Evolutionary conservation across 257 asterid genomes (phyloP), one percentile per base, ranked within the genome.

Genomic region (Ballota nigra): DNA sequence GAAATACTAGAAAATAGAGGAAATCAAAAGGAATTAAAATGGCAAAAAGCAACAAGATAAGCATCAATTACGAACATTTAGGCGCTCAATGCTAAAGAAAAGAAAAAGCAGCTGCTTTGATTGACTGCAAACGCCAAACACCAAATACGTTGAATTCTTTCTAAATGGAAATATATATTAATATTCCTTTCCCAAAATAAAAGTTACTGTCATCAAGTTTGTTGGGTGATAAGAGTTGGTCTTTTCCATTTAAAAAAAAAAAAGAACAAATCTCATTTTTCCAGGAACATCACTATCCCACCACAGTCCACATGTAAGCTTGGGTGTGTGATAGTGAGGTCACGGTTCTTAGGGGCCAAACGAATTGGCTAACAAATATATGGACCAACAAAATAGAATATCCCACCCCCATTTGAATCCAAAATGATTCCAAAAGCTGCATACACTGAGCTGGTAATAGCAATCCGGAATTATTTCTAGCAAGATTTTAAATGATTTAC

Each of bases 321-420:
- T n/a, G n/a, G 0, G 22, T 6, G 63, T 9, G 38, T 36, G 77
- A 72, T 59, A 33, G 61, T 66, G 75, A 59, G 33, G 9, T 36
- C 9, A 7, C 1, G 38, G 20, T 66, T 36, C 10, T 15, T 67
- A 3, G 78, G 34, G 68, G 62, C 78, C 82, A 72, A 60, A 9
- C 18, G 34, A 77, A 72, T 49, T 34, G 77, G 81, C 18, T 77
- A 59, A 38, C 60, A 66, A 66, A 49, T 15, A 67, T 72, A 52
- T 77, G 82, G 75, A 55, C 71, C 61, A 66, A 57, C 38, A 56
- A 18, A 11, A 51, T 15, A 45, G 75, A 77, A 77, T 70, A 70
- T 77, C 72, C 75, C 80, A 53, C 62, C 29, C 24, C 16, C 71
- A 52, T 31, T 63, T 63, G 34, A 19, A 63, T 69, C 47, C 55